These are phyloP conservation scores for Daldinia loculata DNA, from an alignment of 495 filamentous ascomycete genomes.

Conservation along the genomic window DNA sequence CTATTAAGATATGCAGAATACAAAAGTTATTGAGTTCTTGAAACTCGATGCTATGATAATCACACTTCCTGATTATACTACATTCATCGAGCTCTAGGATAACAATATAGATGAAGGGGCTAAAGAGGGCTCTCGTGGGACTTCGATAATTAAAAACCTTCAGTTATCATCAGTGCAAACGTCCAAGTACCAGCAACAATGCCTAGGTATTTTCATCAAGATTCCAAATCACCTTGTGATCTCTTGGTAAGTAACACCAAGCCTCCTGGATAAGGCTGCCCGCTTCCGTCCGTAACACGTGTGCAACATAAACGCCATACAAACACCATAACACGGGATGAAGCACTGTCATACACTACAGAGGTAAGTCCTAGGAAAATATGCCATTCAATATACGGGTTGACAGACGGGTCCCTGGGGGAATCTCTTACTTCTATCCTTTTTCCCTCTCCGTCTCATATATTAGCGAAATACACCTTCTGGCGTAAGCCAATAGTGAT, in stretches of 20 bases:
- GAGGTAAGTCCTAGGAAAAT: not conserved
- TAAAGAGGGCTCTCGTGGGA: no score
- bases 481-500: not conserved
- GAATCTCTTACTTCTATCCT: not conserved
- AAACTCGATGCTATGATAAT: not conserved
- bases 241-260: constrained; percentile 6
- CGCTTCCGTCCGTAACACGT: constrained; percentile 33
- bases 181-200: not conserved
- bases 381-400: not conserved
- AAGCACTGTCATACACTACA: not conserved
- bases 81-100: not conserved
- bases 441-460: not conserved
- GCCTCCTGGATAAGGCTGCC: constrained; percentile 21
- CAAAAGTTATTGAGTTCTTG: constrained; percentile 10
- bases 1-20: constrained; percentile 55
- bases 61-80: not conserved
- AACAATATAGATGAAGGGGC: no score
- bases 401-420: not conserved
- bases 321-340: constrained; percentile 24
- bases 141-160: no score
- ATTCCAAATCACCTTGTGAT: not conserved
- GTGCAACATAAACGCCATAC: constrained; percentile 25
- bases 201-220: not conserved
- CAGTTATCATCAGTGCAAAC: not conserved
- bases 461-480: not conserved